Percentiles rank a stretch among this genome's conserved stretches.
phyloP scores from a whole-genome alignment of 345 rosid genomes.

The Salix brachista region DNA sequence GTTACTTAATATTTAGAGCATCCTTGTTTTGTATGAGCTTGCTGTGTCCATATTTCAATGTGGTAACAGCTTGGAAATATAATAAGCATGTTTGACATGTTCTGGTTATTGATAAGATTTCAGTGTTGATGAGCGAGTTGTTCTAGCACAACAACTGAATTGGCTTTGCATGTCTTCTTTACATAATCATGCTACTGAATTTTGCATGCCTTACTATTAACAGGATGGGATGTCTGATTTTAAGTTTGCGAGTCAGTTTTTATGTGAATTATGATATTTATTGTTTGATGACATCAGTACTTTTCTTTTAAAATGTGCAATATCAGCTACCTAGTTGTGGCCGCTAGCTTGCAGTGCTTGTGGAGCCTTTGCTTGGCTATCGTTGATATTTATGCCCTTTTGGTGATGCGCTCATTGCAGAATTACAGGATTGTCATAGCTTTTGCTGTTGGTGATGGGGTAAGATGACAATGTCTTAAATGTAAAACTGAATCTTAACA shows the following conservation, averaged over 20 bases:
- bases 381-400: conserved; percentile 54
- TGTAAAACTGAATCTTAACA: neutral
- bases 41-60: neutral
- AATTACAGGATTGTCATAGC: conserved; percentile 45
- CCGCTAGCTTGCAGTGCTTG: conserved; percentile 65
- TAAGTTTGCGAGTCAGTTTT: neutral
- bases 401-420: conserved; percentile 69
- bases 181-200: neutral
- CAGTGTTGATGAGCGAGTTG: neutral
- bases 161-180: neutral
- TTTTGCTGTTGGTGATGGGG: conserved; percentile 73
- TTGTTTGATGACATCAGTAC: conserved; percentile 8
- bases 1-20: neutral
- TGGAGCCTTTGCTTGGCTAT: conserved; percentile 66
- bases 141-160: neutral
- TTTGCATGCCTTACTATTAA: neutral
- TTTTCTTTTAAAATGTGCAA: conserved; percentile 21
- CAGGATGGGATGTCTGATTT: neutral
- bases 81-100: neutral
- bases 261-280: neutral
- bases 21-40: neutral
- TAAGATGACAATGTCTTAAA: conserved; percentile 31
- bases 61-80: neutral
- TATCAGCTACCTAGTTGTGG: conserved; percentile 75
- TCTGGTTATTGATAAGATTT: neutral